These are phyloP conservation scores for Friedmanniomyces simplex DNA, from an alignment of 495 filamentous ascomycete species.

Conservation along the genomic window DNA sequence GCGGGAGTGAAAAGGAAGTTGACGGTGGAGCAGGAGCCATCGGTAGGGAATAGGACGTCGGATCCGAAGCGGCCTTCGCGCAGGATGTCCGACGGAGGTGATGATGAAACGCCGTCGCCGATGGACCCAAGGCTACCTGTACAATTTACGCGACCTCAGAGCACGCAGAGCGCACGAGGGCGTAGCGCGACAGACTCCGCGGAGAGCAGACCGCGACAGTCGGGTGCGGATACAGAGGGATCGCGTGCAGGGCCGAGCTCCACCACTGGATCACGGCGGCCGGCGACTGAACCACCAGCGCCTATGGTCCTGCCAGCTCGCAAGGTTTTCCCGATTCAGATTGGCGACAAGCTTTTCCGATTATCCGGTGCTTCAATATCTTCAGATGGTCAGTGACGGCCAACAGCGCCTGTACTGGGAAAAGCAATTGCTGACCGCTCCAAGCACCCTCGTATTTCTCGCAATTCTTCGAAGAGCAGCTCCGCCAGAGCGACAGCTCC, in stretches of 20 bases:
- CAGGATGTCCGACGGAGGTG: slow-evolving; percentile 7
- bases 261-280: not conserved
- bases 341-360: slow-evolving; percentile 82
- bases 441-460: slow-evolving; percentile 96
- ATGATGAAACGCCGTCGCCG: slow-evolving; percentile 1
- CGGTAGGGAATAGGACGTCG: not conserved
- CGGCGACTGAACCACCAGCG: slow-evolving; percentile 1
- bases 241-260: not conserved
- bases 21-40: slow-evolving; percentile 17
- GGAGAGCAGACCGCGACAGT: not conserved
- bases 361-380: slow-evolving; percentile 91
- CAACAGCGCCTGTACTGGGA: not conserved
- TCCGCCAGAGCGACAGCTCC: slow-evolving; percentile 49
- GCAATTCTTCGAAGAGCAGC: slow-evolving; percentile 79
- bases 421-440: slow-evolving; percentile 31
- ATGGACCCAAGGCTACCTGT: not conserved
- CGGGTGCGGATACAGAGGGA: not conserved
- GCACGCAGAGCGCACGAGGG: not conserved
- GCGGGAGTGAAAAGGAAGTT: slow-evolving; percentile 30
- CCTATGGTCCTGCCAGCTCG: slow-evolving; percentile 38
- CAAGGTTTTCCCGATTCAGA: slow-evolving; percentile 87
- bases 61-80: not conserved
- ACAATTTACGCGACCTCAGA: not conserved
- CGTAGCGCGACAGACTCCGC: not conserved
- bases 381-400: slow-evolving; percentile 70